Conservation (phyloP, 116 monocot genomes). For the Dioscorea cayenensis region DNA sequence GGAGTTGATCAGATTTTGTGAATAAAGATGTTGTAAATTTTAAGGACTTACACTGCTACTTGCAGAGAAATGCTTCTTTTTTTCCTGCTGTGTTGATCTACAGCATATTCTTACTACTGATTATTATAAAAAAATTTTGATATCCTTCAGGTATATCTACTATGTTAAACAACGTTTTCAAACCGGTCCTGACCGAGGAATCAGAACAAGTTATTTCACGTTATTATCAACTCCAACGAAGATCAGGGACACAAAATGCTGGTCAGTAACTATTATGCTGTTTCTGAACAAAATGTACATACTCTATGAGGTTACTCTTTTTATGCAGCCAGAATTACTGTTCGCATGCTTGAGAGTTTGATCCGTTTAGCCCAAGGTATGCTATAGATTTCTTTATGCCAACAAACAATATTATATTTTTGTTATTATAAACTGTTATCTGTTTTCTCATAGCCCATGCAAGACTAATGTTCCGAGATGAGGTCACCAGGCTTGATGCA, state of each 20-base stretch:
- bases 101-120: not conserved
- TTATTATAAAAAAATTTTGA: not conserved
- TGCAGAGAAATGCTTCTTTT: not conserved
- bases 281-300: not conserved
- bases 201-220: constrained; percentile 92
- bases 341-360: constrained; percentile 97
- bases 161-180: constrained; percentile 81
- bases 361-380: constrained; percentile 96
- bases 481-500: constrained; percentile 76
- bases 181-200: constrained; percentile 69
- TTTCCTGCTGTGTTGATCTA: not conserved
- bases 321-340: constrained; percentile 86
- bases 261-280: constrained; percentile 23
- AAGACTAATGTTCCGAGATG: constrained; percentile 94
- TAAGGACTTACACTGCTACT: too few species aligned
- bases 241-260: constrained; percentile 87
- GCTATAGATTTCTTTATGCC: not conserved
- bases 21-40: too few species aligned
- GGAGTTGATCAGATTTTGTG: too few species aligned
- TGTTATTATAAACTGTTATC: not conserved
- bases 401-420: not conserved
- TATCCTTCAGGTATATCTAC: constrained; percentile 71
- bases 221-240: constrained; percentile 96
- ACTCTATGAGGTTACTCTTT: not conserved
- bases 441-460: constrained; percentile 67